Base-by-base conservation (phyloP, 495 filamentous ascomycete species). In the Apiosordaria backusii region DNA sequence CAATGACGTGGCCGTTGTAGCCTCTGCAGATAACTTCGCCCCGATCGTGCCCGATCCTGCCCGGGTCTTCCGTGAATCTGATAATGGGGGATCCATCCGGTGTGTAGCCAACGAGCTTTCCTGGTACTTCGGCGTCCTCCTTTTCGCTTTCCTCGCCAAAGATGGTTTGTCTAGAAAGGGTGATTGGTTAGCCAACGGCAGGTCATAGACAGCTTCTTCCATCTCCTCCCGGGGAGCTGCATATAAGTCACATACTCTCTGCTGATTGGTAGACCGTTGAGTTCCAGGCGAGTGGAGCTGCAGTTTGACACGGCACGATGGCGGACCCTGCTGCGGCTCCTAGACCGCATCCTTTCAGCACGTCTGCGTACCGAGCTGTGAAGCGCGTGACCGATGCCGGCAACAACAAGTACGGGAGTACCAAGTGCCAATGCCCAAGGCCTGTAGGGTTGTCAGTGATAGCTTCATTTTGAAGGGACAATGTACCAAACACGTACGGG, bases 351-450 rank as follows among this genome's bases (percentile, higher is more conserved):
- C 22, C 62, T 60, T 27, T 63, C 19, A 10, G 72, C 72, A 3
- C 71, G 72, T 40, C 73, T 74, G 63, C 69, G 72, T 67, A 76
- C 72, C 45, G 74, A 72, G 18, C 69, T 63, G 61, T 79, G 75
- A 21, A 82, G 65, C 15, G 79, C 65, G 61, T 82, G 78, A 35
- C 77, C 78, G 52, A 81, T 65, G 6, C 78, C 79, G 18, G 78
- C 77, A 57, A 83, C 74, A 25, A 84, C 81, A 9, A 83, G 75
- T 0, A 83, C 78, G 0, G 82, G 82, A 1, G 82, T 85, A 13
- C 82, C 82, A 10, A 85, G 68, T 0, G 79, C 80, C 2, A 82
- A 65, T n/a, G 76, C 78, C 79, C 80, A 85, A 0, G 77, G 75
- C 15, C 79, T 81, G 62, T 1, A 54, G 9, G 4, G 4, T 19